Conservation (phyloP, 805 yeast genomes). For the Candida ovalis region DNA sequence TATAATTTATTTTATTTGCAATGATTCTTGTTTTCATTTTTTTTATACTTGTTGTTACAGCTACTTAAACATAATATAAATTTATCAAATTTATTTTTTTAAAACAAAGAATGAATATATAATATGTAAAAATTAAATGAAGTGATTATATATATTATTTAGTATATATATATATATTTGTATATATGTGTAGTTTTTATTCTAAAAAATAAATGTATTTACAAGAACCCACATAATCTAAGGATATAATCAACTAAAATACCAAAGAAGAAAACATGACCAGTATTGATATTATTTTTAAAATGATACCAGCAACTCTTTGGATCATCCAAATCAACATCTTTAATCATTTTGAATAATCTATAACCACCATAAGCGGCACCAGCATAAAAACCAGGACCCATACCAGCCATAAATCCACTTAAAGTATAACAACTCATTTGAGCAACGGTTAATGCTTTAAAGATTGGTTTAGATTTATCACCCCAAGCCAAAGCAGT, state of each 20-base stretch:
- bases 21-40: neutral
- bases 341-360: slow-evolving; percentile 60
- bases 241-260: slow-evolving; percentile 62
- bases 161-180: neutral
- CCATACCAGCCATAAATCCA: slow-evolving; percentile 75
- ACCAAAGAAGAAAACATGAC: slow-evolving; percentile 63
- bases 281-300: slow-evolving; percentile 71
- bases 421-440: slow-evolving; percentile 58
- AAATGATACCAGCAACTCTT: slow-evolving; percentile 80
- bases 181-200: neutral
- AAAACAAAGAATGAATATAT: too few species aligned
- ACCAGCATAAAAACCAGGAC: slow-evolving; percentile 76
- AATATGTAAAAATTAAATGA: neutral
- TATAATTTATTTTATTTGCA: neutral
- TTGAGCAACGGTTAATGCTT: slow-evolving; percentile 65
- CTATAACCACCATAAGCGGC: slow-evolving; percentile 67
- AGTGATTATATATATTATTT: neutral
- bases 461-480: slow-evolving; percentile 64
- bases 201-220: slow-evolving; percentile 2
- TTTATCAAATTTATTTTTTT: slow-evolving; percentile 2
- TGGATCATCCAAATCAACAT: slow-evolving; percentile 78
- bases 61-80: slow-evolving; percentile 1
- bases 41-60: neutral
- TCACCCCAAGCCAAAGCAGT: slow-evolving; percentile 96
- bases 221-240: slow-evolving; percentile 42